Evolutionary conservation across 169 alveolate genomes (phyloP), one percentile per base, ranked within the genome.

Genomic region (Plasmodium coatneyi): DNA sequence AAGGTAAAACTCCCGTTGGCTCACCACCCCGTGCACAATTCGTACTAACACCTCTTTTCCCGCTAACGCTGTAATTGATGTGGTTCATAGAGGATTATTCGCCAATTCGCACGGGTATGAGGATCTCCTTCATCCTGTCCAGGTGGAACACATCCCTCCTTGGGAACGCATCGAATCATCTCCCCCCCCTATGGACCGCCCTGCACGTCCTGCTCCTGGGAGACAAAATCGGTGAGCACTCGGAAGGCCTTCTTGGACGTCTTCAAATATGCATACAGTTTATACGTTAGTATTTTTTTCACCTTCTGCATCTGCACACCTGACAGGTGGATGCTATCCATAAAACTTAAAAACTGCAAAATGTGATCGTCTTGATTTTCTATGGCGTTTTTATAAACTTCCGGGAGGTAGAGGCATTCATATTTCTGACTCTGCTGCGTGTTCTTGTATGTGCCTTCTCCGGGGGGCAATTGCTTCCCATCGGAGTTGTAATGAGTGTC

Each of bases 331-430:
- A 87, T 87, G 49, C 71, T 79, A 1, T 78, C 46, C 87, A 87
- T 54, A 60, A 87, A 36, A 30, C 46, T 87, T 25, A 87, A 28
- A 54, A 87, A 87, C 19, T 52, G 80, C 3, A 87, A 41, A 56
- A 79, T 78, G 14, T 41, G 82, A 22, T 78, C 60, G 19, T 87
- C 87, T 56, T 87, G 86, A 36, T 25, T 74, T 78, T 87, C 93
- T 34, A 87, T 71, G 1, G 93, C 71, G 56, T 87, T 74, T 87
- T 87, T 87, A 60, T 87, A 87, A 52, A 87, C 93, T 52, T 87
- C 93, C 3, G 93, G 93, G 39, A 87, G 54, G 49, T 76, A 87
- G 22, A 87, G 49, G 80, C 93, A 87, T 22, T 30, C 82, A 87
- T 87, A 87, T 16, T 54, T 78, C 1, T 78, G 82, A 22, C 43